Conservation (phyloP, 2,329 filamentous ascomycete species). For the Penicillium sp. region DNA sequence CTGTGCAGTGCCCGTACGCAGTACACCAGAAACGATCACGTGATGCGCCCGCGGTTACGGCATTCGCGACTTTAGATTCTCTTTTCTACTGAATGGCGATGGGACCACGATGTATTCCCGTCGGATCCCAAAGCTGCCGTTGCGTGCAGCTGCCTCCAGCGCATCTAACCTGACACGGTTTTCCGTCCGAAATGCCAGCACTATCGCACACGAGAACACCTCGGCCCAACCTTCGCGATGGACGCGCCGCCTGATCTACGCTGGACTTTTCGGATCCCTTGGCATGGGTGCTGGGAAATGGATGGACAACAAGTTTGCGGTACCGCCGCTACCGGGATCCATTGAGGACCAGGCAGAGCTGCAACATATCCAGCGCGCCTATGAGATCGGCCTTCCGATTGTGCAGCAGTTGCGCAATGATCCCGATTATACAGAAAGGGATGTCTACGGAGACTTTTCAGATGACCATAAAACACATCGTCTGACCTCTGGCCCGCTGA, state of each 20-base stretch:
- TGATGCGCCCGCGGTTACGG: conserved; percentile 3
- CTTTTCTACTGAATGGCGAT: conserved; percentile 12
- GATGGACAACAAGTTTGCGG: conserved; percentile 21
- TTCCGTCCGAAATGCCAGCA: conserved; percentile 19
- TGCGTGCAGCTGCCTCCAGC: conserved; percentile 11
- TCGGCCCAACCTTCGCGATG: conserved; percentile 26
- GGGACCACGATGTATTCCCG: conserved; percentile 29
- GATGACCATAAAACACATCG: conserved; percentile 32
- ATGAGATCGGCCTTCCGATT: conserved; percentile 34
- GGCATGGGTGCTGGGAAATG: conserved; percentile 27
- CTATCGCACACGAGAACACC: conserved; percentile 14
- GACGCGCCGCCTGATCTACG: conserved; percentile 35
- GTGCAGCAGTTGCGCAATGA: conserved; percentile 37
- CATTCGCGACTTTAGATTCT: conserved; percentile 1
- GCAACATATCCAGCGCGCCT: conserved; percentile 26
- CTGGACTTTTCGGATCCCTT: conserved; percentile 31
- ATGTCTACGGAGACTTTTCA: conserved; percentile 36
- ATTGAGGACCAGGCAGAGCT: conserved; percentile 30
- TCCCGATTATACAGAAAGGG: conserved; percentile 38
- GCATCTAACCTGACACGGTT: conserved; percentile 4
- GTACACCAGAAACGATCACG: conserved; percentile 3
- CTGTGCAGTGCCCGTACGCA: not conserved
- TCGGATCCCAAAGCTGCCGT: conserved; percentile 20
- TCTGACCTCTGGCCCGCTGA: conserved; percentile 39
- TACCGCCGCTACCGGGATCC: conserved; percentile 32